These are phyloP conservation scores for Quercus tomentella DNA, from an alignment of 331 rosid species.

Conservation along the genomic window DNA sequence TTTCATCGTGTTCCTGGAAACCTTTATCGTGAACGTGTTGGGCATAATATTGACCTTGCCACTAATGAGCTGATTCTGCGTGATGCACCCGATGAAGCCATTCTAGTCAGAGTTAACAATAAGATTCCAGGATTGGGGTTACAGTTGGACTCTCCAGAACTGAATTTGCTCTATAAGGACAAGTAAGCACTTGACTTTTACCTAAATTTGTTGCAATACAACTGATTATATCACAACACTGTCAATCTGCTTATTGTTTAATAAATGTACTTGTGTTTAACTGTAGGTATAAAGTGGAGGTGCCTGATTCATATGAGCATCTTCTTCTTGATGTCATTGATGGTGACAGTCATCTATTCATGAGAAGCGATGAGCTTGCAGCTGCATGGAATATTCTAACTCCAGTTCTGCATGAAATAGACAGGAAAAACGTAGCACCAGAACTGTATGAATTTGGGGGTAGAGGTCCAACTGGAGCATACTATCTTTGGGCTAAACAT, in stretches of 20 bases:
- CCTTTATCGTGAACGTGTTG: slow-evolving; percentile 54
- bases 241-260: background rate
- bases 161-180: slow-evolving; percentile 83
- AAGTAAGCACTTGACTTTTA: slow-evolving; percentile 47
- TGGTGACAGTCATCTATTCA: slow-evolving; percentile 80
- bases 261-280: slow-evolving; percentile 6
- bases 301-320: slow-evolving; percentile 89
- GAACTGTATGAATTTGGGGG: slow-evolving; percentile 85
- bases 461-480: slow-evolving; percentile 83
- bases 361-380: slow-evolving; percentile 80
- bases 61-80: slow-evolving; percentile 88
- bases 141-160: slow-evolving; percentile 80
- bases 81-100: slow-evolving; percentile 83
- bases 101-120: slow-evolving; percentile 78
- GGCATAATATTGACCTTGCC: slow-evolving; percentile 55
- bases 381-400: slow-evolving; percentile 82
- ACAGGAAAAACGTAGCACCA: slow-evolving; percentile 49
- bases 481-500: slow-evolving; percentile 88
- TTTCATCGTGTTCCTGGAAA: slow-evolving; percentile 79
- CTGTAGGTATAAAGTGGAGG: slow-evolving; percentile 71
- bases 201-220: slow-evolving; percentile 4
- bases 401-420: slow-evolving; percentile 70
- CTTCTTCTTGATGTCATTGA: slow-evolving; percentile 84
- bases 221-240: background rate
- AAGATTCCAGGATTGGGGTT: slow-evolving; percentile 91